These are phyloP conservation scores for Chlamydomonas reinhardtii DNA, from an alignment of 163 green algal species.

Conservation along the genomic window DNA sequence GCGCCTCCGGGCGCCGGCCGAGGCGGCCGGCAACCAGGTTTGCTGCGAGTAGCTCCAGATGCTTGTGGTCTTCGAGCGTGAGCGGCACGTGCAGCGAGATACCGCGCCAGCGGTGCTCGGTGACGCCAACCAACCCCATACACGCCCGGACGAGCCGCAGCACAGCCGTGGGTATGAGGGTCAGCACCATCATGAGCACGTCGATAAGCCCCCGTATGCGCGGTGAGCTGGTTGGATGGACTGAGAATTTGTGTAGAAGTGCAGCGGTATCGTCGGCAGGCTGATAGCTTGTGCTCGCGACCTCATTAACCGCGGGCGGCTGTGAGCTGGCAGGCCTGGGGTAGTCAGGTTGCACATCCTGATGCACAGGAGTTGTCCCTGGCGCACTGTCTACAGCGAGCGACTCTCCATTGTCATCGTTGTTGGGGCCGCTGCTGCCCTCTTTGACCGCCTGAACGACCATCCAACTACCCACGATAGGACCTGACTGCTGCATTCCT, in stretches of 20 bases:
- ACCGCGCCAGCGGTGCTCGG: slow-evolving; percentile 43
- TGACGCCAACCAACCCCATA: slow-evolving; percentile 34
- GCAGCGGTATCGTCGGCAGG: slow-evolving; percentile 16
- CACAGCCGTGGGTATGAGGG: slow-evolving; percentile 11
- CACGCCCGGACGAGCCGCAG: slow-evolving; percentile 23
- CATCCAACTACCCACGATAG: too few relatives aligned
- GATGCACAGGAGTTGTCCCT: neutral
- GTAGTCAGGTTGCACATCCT: neutral
- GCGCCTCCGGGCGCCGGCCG: slow-evolving; percentile 7
- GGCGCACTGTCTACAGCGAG: too few relatives aligned
- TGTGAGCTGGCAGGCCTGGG: neutral
- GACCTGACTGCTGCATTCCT: neutral
- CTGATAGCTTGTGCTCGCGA: slow-evolving; percentile 5
- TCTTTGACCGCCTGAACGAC: too few relatives aligned
- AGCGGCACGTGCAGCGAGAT: slow-evolving; percentile 44
- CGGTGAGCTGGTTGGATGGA: slow-evolving; percentile 21
- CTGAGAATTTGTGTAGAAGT: slow-evolving; percentile 31
- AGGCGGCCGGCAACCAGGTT: slow-evolving; percentile 17
- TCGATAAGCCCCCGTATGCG: slow-evolving; percentile 29
- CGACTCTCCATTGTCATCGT: too few relatives aligned
- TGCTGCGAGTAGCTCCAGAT: slow-evolving; percentile 1
- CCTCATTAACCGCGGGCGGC: too few relatives aligned
- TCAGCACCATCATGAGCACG: slow-evolving; percentile 16
- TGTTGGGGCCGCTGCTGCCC: too few relatives aligned
- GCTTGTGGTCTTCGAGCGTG: slow-evolving; percentile 16